Base-by-base conservation (phyloP, 345 rosid species). In the Brassica incana region DNA sequence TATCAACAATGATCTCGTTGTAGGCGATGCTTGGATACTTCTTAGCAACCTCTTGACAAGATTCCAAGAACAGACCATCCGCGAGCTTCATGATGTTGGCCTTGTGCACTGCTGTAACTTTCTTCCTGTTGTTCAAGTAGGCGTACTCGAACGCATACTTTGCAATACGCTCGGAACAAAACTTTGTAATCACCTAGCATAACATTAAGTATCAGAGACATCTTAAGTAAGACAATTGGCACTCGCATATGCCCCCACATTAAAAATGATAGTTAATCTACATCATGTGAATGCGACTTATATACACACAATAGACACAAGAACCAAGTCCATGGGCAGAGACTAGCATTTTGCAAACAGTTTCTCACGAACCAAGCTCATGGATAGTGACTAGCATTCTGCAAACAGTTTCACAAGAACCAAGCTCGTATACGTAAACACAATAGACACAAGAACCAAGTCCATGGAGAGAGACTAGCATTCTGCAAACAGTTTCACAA, bases 21-120 rank as follows among this genome's bases (percentile, higher is more conserved):
- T 96, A 96, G 62, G 84, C 80, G 58, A 96, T 96, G 38, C 97
- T 89, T 15, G 97, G 97, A 80, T 96, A 96, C 72, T 87, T 89
- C 29, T 87, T 88, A 65, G 98, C 95, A 75, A 93, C 92, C 76
- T 93, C 99, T 62, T 91, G 89, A 73, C 98, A 96, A 45, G 98
- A 96, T 79, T 96, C 97, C 78, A 96, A 80, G 85, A 96, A 96
- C 80, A 93, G 80, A n/a, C 98, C 99, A 86, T 96, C 99, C 18
- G 99, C 97, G 10, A 92, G 90, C 87, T 95, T 92, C 99, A 95
- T 95, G 52, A 95, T 95, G 77, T 95, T 96, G 10, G 99, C 99
- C 80, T 96, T 96, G 71, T 96, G 99, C 65, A 96, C 97, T 5
- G 99, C 97, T 1, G 92, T 91, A 78, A 93, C 98, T 82, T 88